Percentiles rank a stretch among this genome's conserved stretches.
Evolutionary conservation across 78 protist species (phyloP).

Genomic region (Isochrysis galbana): DNA sequence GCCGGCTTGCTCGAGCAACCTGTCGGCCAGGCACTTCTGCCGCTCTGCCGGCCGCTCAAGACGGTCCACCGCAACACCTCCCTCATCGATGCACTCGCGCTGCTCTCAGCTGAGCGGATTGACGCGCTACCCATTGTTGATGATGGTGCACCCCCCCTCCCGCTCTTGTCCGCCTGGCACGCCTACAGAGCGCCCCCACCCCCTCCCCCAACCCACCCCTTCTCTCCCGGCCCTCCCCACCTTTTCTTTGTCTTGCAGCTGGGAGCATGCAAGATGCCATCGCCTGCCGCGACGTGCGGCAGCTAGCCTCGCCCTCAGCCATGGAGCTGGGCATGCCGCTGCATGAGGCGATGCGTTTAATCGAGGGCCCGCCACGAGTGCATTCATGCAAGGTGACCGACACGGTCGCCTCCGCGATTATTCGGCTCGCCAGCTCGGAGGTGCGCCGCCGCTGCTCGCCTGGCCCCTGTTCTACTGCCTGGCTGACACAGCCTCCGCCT

Average conservation of each 20-base stretch:
- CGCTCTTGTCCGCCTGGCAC: no score
- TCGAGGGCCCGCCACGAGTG: background rate
- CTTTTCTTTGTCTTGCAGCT: no score
- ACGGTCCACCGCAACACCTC: background rate
- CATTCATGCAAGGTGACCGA: background rate
- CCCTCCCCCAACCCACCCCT: no score
- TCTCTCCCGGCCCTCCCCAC: no score
- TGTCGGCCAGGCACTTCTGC: background rate
- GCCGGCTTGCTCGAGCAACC: background rate
- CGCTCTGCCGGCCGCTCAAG: background rate
- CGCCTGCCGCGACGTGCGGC: background rate
- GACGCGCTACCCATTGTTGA: background rate
- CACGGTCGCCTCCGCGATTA: background rate
- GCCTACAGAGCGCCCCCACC: no score
- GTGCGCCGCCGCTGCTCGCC: background rate
- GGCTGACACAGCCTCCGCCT: background rate
- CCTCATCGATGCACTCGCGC: background rate
- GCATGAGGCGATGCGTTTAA: background rate
- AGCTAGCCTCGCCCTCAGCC: background rate
- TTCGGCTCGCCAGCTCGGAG: background rate
- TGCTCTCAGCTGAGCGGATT: background rate
- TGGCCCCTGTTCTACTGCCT: background rate
- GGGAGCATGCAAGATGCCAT: no score
- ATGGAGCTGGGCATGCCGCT: background rate
- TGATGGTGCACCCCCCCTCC: background rate